Base-by-base conservation (phyloP, 495 filamentous ascomycete genomes). In the Neurospora sp. region DNA sequence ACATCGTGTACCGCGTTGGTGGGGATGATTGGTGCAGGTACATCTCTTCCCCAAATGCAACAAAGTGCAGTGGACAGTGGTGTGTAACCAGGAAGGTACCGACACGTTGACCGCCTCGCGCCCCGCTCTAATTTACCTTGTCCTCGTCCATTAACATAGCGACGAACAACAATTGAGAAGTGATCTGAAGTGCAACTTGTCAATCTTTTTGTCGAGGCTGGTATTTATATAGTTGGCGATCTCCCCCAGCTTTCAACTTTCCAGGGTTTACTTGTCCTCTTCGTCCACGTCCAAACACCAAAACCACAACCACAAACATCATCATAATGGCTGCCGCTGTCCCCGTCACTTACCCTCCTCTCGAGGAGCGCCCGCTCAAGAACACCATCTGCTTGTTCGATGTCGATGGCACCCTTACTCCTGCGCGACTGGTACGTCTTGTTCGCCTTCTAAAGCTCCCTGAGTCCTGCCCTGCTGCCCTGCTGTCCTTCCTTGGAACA, bases 321-420 rank as follows among this genome's bases (percentile, higher is more conserved):
- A 35, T 72, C 40, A 84, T 84, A 73, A 87, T 82, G 73, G 72
- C 81, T 20, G 39, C 72, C 5, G 69, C 75, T 44, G 8, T 9
- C 42, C 42, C 42, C 42, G 18, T n/a, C 18, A 44, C 78, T 37
- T 92, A 91, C 79, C 92, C 95, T 59, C 88, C 94, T 46, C 87
- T 98, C 75, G 87, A 89, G 76, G 84, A 92, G 76, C 93, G 95
- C 76, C 91, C 93, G 40, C 83, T 97, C 81, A 92, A 93, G 82
- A 92, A 93, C 86, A 98, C 95, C 70, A 92, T 98, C 80, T 89
- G 86, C 75, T 90, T 98, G 42, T 98, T 98, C 81, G 95, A 98
- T 81, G 95, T 98, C 37, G 95, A 98, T 80, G 90, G 86, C 73
- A 97, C 95, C 38, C 87, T 98, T 72, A 94, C 94, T 18, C 90